Base-by-base conservation (phyloP, 2,329 filamentous ascomycete genomes). In the Fusarium sp. region DNA sequence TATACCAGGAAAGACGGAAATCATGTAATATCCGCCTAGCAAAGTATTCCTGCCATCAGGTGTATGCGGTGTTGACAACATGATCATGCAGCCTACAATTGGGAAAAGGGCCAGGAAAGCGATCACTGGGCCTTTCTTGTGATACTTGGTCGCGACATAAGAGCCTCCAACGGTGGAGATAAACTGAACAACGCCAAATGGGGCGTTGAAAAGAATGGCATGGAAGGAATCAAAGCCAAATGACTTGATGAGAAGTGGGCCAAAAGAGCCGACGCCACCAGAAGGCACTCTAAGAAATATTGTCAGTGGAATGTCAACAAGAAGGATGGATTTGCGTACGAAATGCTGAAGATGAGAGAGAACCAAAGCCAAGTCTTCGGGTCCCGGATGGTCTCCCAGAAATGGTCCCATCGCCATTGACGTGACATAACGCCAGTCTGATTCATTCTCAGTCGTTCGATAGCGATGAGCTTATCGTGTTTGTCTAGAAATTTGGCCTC, bases 151-250 rank as follows among this genome's bases (percentile, higher is more conserved):
- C 0, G 89, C 86, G 4, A 89, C 78, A 77, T 83, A 88, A 0
- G 87, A 89, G 3, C 87, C 86, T 8, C 87, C 87, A 37, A 91
- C 81, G 0, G 87, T 91, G 0, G 88, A 84, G 23, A 90, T 80
- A 15, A 91, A 83, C 71, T 91, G 89, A 0, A 90, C 87, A 0
- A 83, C 83, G 4, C 89, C 89, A 48, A 90, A 90, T 0, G 87
- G 88, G 63, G 89, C 89, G 67, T 90, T 89, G 77, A 90, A 88
- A 0, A 89, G 80, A 17, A 90, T 89, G 0, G 88, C 88, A 4
- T 83, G 81, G 62, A 90, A 88, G 15, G 82, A 81, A 50, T 83
- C 81, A 69, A 87, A 90, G 5, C 88, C 88, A 46, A 90, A 90
- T 0, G 85, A 84, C 32, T 87, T 80, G 44, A 90, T 83, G 63